phyloP scores from a whole-genome alignment of 306 rosid genomes.

The Clitoria ternatea region DNA sequence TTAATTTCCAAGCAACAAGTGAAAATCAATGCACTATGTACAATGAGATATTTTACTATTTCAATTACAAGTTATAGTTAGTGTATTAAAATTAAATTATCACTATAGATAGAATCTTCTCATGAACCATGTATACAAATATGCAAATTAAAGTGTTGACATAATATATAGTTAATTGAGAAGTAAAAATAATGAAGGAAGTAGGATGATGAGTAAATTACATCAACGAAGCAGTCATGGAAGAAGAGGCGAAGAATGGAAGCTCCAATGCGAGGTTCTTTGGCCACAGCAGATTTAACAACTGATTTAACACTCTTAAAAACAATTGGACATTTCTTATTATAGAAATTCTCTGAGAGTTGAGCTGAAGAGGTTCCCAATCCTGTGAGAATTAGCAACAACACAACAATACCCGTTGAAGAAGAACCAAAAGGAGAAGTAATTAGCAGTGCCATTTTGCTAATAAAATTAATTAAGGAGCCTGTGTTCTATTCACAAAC shows the following conservation, averaged over 20 bases:
- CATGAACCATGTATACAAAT: no score
- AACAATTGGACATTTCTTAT: conserved; percentile 53
- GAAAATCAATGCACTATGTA: no score
- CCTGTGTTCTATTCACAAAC: no score
- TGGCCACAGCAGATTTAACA: conserved; percentile 48
- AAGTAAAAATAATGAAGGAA: background rate
- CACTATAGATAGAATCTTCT: no score
- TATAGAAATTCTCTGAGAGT: conserved; percentile 50
- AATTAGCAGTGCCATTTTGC: conserved; percentile 34
- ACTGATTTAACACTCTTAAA: conserved; percentile 36
- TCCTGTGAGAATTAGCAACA: conserved; percentile 26
- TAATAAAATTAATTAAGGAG: no score
- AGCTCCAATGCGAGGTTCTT: conserved; percentile 70
- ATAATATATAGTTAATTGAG: no score
- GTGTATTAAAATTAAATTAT: no score
- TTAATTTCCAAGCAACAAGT: no score
- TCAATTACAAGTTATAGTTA: no score
- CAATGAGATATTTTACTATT: no score
- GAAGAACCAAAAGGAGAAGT: conserved; percentile 20
- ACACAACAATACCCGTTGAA: background rate
- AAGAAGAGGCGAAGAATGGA: conserved; percentile 79
- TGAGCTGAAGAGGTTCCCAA: conserved; percentile 40
- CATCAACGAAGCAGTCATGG: conserved; percentile 83
- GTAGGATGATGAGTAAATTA: conserved; percentile 11
- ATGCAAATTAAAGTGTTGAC: no score